A percentile compares a stretch with the other conserved stretches of the same genome.
Evolutionary conservation across 495 filamentous ascomycete species (phyloP).

Genomic region (Penicillium bovifimosum): DNA sequence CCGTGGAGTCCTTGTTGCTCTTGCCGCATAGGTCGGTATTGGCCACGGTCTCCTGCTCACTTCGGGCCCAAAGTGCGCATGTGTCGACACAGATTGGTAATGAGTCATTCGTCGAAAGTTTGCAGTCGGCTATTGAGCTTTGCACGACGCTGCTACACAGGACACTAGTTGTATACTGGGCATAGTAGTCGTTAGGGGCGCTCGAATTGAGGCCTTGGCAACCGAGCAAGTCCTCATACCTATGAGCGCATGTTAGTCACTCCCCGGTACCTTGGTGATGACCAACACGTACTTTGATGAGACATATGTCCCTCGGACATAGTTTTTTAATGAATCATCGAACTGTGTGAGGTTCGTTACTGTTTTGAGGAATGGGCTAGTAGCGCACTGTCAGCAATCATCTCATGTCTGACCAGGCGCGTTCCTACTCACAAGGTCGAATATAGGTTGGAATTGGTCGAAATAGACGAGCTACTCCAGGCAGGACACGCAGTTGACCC

Average conservation of each 20-base stretch:
- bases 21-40: constrained; percentile 67
- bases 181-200: constrained; percentile 82
- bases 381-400: constrained; percentile 20
- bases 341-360: constrained; percentile 74
- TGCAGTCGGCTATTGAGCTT: constrained; percentile 72
- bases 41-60: constrained; percentile 77
- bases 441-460: constrained; percentile 59
- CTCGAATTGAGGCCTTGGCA: constrained; percentile 72
- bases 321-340: constrained; percentile 66
- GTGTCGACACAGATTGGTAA: constrained; percentile 83
- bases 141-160: constrained; percentile 95
- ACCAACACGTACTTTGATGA: constrained; percentile 58
- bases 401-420: not conserved
- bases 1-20: constrained; percentile 55
- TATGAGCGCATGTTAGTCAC: constrained; percentile 19
- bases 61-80: constrained; percentile 77
- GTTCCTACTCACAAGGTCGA: constrained; percentile 65
- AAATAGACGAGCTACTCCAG: constrained; percentile 77
- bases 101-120: constrained; percentile 55
- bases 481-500: constrained; percentile 78
- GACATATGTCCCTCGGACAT: constrained; percentile 69
- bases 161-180: constrained; percentile 85
- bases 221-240: constrained; percentile 57
- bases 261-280: not conserved
- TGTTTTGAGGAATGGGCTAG: constrained; percentile 79